Conservation (phyloP, 139 green algal genomes). For the Chlorella vulgaris region DNA sequence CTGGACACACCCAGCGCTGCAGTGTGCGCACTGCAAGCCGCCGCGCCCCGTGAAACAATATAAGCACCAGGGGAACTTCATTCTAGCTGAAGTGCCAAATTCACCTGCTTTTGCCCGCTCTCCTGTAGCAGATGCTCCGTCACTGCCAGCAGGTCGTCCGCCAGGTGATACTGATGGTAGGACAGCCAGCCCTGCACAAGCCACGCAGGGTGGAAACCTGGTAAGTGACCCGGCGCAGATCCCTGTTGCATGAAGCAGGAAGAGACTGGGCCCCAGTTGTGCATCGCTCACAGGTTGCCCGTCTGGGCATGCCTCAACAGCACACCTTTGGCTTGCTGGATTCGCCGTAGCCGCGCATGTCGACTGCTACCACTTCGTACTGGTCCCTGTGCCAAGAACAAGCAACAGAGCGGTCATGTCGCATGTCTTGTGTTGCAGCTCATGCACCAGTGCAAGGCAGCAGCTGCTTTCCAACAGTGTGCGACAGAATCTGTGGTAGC, state of each 20-base stretch:
- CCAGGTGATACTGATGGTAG: background rate
- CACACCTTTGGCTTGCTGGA: conserved; percentile 54
- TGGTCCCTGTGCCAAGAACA: background rate
- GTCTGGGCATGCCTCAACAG: too few species aligned
- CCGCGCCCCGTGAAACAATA: too few species aligned
- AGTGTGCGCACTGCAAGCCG: too few species aligned
- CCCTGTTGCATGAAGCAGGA: background rate
- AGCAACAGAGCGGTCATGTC: background rate
- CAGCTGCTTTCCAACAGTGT: conserved; percentile 24
- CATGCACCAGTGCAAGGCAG: background rate
- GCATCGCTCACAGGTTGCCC: too few species aligned
- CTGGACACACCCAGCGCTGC: too few species aligned
- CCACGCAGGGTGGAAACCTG: background rate
- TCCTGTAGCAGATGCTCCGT: conserved; percentile 4
- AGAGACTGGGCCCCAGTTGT: background rate
- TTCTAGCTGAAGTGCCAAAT: too few species aligned
- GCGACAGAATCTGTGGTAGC: background rate
- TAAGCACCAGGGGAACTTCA: too few species aligned
- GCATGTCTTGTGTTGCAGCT: background rate
- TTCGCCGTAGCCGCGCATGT: conserved; percentile 65
- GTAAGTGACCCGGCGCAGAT: background rate
- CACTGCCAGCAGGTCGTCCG: background rate
- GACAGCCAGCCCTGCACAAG: conserved; percentile 1
- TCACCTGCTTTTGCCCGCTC: conserved; percentile 14
- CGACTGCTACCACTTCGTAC: conserved; percentile 63